These are phyloP conservation scores for Begonia fuchsioides DNA, from an alignment of 306 rosid genomes.

Conservation along the genomic window DNA sequence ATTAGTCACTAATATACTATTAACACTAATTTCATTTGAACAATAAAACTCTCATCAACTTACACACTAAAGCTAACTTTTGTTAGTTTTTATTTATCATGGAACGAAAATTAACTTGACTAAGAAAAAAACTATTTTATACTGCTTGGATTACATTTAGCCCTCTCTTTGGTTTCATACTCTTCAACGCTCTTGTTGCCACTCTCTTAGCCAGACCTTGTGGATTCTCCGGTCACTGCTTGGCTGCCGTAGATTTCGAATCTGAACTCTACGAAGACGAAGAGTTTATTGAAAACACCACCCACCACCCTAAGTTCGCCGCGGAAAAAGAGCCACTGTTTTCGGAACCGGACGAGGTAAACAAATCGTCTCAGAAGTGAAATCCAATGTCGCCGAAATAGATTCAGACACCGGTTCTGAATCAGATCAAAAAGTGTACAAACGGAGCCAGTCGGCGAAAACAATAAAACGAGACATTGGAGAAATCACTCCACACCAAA, in stretches of 20 bases:
- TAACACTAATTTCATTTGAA: too few relatives aligned
- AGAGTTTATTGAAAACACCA: conserved; percentile 5
- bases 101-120: too few relatives aligned
- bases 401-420: background rate
- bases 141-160: too few relatives aligned
- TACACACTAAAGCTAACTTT: too few relatives aligned
- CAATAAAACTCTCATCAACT: too few relatives aligned
- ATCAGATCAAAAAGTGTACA: conserved; percentile 8
- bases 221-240: background rate
- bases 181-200: conserved; percentile 52
- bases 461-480: conserved; percentile 4
- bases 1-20: too few relatives aligned
- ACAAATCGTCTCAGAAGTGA: conserved; percentile 25
- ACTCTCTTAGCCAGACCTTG: conserved; percentile 42
- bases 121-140: too few relatives aligned
- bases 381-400: background rate
- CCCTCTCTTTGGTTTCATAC: conserved; percentile 54
- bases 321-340: conserved; percentile 3
- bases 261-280: conserved; percentile 16
- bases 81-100: too few relatives aligned
- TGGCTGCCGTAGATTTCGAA: background rate
- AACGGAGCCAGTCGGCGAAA: conserved; percentile 37
- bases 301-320: background rate
- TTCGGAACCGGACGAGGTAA: conserved; percentile 14
- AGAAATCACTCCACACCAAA: conserved; percentile 3